These are phyloP conservation scores for Termitomyces sp. DNA, from an alignment of 768 basidiomycete species.

Conservation along the genomic window DNA sequence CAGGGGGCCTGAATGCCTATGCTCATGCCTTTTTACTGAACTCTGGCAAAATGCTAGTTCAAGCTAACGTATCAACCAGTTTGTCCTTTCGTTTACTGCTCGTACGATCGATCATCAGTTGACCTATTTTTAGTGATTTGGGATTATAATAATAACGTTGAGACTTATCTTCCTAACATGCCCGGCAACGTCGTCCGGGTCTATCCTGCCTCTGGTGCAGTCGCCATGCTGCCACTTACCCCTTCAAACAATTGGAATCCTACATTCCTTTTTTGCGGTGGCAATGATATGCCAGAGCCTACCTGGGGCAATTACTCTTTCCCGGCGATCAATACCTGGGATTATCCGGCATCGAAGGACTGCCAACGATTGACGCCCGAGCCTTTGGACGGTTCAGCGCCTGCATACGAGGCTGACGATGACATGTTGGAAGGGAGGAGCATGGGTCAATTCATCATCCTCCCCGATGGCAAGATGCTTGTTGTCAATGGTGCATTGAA, in stretches of 20 bases:
- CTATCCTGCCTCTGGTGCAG: conserved; percentile 87
- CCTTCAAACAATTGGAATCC: conserved; percentile 85
- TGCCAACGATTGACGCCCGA: conserved; percentile 89
- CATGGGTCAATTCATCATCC: conserved; percentile 90
- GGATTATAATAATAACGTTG: conserved; percentile 54
- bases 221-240: conserved; percentile 88
- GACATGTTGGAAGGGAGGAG: conserved; percentile 70
- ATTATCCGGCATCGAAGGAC: conserved; percentile 63
- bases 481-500: conserved; percentile 80
- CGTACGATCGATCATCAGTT: conserved; percentile 3
- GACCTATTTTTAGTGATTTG: conserved; percentile 33
- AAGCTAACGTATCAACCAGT: conserved; percentile 80
- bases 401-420: conserved; percentile 69
- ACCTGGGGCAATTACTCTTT: conserved; percentile 75
- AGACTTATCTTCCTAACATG: conserved; percentile 69
- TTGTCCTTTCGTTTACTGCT: conserved; percentile 21
- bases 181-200: conserved; percentile 72
- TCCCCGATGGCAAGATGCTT: conserved; percentile 76
- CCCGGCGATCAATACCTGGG: conserved; percentile 73
- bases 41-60: conserved; percentile 76
- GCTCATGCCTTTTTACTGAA: conserved; percentile 72
- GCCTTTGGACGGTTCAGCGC: conserved; percentile 60
- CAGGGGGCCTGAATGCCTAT: conserved; percentile 79
- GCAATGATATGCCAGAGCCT: conserved; percentile 69
- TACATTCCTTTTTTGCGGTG: conserved; percentile 89